A percentile compares a stretch with the other conserved stretches of the same genome.
These are phyloP conservation scores for Limnomonas spitsbergensis DNA, from an alignment of 139 green algal genomes.

Conservation along the genomic window DNA sequence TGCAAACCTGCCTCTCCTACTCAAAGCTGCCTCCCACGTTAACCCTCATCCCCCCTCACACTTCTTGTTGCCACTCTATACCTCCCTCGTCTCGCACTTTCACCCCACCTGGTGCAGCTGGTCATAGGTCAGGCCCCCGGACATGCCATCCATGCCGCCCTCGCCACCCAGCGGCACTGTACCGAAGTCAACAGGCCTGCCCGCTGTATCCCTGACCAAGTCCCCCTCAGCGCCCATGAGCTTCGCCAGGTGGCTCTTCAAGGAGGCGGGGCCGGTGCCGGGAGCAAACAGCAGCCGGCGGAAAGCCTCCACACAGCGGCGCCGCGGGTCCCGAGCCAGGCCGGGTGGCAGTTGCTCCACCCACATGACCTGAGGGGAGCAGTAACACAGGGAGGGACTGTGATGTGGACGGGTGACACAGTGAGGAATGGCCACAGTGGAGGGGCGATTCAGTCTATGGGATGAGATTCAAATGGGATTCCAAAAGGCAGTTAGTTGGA, in stretches of 20 bases:
- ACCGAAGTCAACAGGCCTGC: constrained; percentile 33
- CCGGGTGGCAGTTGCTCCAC: constrained; percentile 51
- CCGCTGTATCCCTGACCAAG: constrained; percentile 22
- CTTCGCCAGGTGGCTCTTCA: constrained; percentile 40
- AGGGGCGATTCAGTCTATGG: too few relatives aligned
- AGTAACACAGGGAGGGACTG: neutral
- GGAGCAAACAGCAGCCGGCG: constrained; percentile 36
- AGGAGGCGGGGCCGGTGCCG: constrained; percentile 17
- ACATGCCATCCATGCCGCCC: neutral
- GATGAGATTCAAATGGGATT: too few relatives aligned
- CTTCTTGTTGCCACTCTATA: too few relatives aligned
- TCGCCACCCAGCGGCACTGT: constrained; percentile 13
- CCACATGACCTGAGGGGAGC: constrained; percentile 40
- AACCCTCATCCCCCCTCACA: too few relatives aligned
- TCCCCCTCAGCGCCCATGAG: constrained; percentile 24
- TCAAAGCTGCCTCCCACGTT: too few relatives aligned
- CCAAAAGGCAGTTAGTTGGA: too few relatives aligned
- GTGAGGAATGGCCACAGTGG: too few relatives aligned
- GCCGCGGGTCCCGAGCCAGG: constrained; percentile 35
- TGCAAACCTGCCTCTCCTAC: too few relatives aligned
- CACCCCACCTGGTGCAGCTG: constrained; percentile 27
- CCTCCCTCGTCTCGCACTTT: too few relatives aligned
- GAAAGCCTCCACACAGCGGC: constrained; percentile 39
- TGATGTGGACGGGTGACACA: too few relatives aligned
- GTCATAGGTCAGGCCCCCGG: constrained; percentile 31